Conservation (phyloP, 768 basidiomycete species). For the Mycena leptocephala region DNA sequence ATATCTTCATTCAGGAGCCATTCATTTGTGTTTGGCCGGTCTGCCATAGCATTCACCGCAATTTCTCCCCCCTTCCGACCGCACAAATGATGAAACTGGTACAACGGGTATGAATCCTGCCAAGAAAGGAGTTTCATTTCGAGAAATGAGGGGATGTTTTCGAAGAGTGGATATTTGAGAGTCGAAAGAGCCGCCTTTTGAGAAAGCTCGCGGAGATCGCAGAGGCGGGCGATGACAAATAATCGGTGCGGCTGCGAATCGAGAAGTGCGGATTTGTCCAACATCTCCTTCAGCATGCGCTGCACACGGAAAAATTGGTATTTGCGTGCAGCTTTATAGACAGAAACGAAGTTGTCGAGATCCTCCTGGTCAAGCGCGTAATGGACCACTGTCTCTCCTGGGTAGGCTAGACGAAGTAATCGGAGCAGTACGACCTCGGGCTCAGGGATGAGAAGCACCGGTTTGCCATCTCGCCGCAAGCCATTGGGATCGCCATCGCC, state of each 20-base stretch:
- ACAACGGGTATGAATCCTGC: neutral
- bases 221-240: neutral
- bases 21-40: no score
- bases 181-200: conserved; percentile 11
- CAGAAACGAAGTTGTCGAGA: neutral
- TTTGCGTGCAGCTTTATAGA: neutral
- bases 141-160: neutral
- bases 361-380: neutral
- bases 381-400: neutral
- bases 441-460: neutral
- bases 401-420: neutral
- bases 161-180: neutral
- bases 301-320: neutral
- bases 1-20: neutral
- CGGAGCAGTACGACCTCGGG: neutral
- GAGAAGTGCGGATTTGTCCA: neutral
- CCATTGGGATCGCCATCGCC: neutral
- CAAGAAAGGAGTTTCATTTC: conserved; percentile 11
- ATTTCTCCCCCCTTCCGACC: neutral
- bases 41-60: neutral
- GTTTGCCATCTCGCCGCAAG: neutral
- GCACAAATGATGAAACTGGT: conserved; percentile 8
- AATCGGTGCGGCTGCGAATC: neutral
- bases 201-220: neutral
- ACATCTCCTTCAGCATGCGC: neutral